phyloP scores from a whole-genome alignment of 2,329 filamentous ascomycete species.

The Scedosporium aurantiacum region DNA sequence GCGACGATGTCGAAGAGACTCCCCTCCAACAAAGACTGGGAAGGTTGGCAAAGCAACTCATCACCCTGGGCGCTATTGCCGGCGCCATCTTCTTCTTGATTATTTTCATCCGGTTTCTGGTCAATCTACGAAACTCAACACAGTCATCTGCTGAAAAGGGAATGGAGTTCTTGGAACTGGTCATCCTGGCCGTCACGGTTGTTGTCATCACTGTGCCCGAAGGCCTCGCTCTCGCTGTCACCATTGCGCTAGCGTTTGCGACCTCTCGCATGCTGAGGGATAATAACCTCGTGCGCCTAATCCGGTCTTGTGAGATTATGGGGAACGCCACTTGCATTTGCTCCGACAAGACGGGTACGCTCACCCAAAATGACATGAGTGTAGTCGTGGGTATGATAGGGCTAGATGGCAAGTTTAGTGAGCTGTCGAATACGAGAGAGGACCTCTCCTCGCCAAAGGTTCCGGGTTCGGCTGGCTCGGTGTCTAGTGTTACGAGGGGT shows the following conservation, averaged over 20 bases:
- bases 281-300: slow-evolving; percentile 48
- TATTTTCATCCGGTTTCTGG: slow-evolving; percentile 28
- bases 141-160: slow-evolving; percentile 34
- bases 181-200: slow-evolving; percentile 36
- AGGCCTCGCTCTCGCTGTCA: slow-evolving; percentile 49
- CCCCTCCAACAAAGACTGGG: slow-evolving; percentile 71
- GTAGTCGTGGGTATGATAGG: slow-evolving; percentile 47
- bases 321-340: slow-evolving; percentile 53
- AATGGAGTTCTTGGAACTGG: slow-evolving; percentile 36
- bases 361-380: slow-evolving; percentile 54
- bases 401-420: slow-evolving; percentile 23
- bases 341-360: slow-evolving; percentile 55
- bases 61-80: slow-evolving; percentile 27
- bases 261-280: slow-evolving; percentile 53
- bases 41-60: slow-evolving; percentile 64
- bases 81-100: slow-evolving; percentile 30
- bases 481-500: neutral
- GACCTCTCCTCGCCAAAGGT: neutral
- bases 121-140: slow-evolving; percentile 15
- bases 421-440: slow-evolving; percentile 14
- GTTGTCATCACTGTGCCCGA: slow-evolving; percentile 51
- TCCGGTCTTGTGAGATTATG: slow-evolving; percentile 53
- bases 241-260: slow-evolving; percentile 50
- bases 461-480: neutral
- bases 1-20: slow-evolving; percentile 66